These are phyloP conservation scores for Thymus mandschuricus DNA, from an alignment of 257 asterid species.

Conservation along the genomic window DNA sequence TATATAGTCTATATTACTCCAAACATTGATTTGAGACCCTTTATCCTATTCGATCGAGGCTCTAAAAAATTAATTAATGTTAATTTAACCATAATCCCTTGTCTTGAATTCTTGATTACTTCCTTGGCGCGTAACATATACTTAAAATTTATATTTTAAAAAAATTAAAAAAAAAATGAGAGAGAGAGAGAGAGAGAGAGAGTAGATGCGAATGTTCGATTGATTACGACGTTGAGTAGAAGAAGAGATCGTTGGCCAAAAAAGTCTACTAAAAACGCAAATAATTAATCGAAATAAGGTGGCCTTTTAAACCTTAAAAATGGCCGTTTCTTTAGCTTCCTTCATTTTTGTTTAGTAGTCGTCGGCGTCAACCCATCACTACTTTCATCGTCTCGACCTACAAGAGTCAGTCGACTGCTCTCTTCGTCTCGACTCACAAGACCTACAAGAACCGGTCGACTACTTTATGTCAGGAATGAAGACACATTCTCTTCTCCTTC, in stretches of 20 bases:
- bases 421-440: too few species aligned
- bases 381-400: too few species aligned
- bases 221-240: slow-evolving; percentile 27
- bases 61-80: not conserved
- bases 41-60: too few species aligned
- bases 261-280: slow-evolving; percentile 34
- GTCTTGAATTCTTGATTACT: not conserved
- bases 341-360: not conserved
- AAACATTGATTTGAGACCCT: not conserved
- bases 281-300: slow-evolving; percentile 7
- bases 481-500: too few species aligned
- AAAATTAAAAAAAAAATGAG: too few species aligned
- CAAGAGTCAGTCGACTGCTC: too few species aligned
- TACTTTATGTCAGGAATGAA: too few species aligned
- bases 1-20: not conserved
- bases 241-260: not conserved
- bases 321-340: slow-evolving; percentile 3
- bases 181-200: too few species aligned
- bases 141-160: not conserved
- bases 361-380: not conserved
- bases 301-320: slow-evolving; percentile 23
- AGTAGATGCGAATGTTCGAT: not conserved
- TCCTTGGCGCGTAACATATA: slow-evolving; percentile 18
- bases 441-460: too few species aligned
- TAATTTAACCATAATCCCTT: not conserved